Conservation (phyloP, 2,329 filamentous ascomycete genomes). For the Knoxdaviesia proteae region DNA sequence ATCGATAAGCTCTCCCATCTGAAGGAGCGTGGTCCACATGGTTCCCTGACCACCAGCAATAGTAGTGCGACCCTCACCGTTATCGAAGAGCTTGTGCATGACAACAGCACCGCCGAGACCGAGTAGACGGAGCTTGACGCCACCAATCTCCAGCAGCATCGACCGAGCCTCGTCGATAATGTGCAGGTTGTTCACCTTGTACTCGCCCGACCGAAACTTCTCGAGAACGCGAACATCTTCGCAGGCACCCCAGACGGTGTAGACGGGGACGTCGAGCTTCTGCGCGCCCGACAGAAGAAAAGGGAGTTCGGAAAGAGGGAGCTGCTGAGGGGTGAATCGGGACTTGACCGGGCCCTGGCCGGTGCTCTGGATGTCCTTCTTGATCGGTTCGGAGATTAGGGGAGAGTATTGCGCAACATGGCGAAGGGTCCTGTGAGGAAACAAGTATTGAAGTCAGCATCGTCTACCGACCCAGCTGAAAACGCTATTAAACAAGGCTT, state of each 20-base stretch:
- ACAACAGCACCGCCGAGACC: constrained; percentile 91
- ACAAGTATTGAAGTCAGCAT: constrained; percentile 6
- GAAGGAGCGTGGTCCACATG: constrained; percentile 96
- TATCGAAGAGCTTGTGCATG: constrained; percentile 99
- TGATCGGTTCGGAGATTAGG: constrained; percentile 59
- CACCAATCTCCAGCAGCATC: constrained; percentile 80
- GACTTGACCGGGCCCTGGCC: constrained; percentile 66
- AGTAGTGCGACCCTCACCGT: constrained; percentile 90
- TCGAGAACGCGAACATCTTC: constrained; percentile 95
- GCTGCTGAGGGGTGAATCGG: constrained; percentile 59
- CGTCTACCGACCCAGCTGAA: constrained; percentile 4
- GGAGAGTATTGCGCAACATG: constrained; percentile 98
- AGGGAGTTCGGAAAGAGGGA: constrained; percentile 82
- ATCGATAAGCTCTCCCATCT: constrained; percentile 96
- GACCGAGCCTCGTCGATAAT: constrained; percentile 98
- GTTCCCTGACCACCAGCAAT: constrained; percentile 96
- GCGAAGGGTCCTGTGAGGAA: constrained; percentile 56
- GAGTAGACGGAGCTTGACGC: constrained; percentile 84
- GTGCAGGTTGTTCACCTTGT: constrained; percentile 92
- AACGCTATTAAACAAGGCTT: not conserved
- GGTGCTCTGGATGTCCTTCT: constrained; percentile 43
- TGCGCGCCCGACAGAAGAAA: constrained; percentile 73
- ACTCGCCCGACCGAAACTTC: constrained; percentile 92
- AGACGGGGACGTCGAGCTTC: constrained; percentile 88
- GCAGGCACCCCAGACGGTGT: constrained; percentile 97